Evolutionary conservation across 2,329 filamentous ascomycete species (phyloP).

Genomic region (Colletotrichum gloeosporioides): DNA sequence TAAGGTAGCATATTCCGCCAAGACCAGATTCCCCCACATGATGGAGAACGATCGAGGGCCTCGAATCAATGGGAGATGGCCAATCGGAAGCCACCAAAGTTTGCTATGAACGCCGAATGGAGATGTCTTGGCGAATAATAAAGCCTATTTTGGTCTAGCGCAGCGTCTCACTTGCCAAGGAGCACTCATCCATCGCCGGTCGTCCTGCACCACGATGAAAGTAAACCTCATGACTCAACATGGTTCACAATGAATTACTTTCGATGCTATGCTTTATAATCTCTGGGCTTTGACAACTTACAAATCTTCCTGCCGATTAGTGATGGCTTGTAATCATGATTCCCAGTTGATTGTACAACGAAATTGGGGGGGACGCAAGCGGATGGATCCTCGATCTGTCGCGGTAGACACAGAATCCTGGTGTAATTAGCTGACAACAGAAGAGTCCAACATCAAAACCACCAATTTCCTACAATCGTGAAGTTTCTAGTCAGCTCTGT

Average conservation of each 20-base stretch:
- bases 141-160: background rate
- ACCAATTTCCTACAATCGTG: accelerated
- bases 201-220: background rate
- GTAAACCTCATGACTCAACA: background rate
- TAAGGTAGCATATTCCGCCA: background rate
- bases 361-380: background rate
- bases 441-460: background rate
- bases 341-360: background rate
- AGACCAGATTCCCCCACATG: background rate
- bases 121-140: background rate
- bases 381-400: background rate
- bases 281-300: background rate
- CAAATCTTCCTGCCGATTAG: background rate
- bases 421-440: background rate
- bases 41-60: background rate
- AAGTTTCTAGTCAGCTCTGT: accelerated
- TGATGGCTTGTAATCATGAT: background rate
- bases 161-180: background rate
- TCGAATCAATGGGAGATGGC: background rate
- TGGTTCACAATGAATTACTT: accelerated
- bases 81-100: background rate
- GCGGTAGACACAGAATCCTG: background rate
- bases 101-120: background rate
- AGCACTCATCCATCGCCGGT: background rate
- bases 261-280: background rate